A percentile compares a stretch with the other conserved stretches of the same genome.
These are phyloP conservation scores for Aspergillus sp. DNA, from an alignment of 2,329 filamentous ascomycete genomes.

Conservation along the genomic window DNA sequence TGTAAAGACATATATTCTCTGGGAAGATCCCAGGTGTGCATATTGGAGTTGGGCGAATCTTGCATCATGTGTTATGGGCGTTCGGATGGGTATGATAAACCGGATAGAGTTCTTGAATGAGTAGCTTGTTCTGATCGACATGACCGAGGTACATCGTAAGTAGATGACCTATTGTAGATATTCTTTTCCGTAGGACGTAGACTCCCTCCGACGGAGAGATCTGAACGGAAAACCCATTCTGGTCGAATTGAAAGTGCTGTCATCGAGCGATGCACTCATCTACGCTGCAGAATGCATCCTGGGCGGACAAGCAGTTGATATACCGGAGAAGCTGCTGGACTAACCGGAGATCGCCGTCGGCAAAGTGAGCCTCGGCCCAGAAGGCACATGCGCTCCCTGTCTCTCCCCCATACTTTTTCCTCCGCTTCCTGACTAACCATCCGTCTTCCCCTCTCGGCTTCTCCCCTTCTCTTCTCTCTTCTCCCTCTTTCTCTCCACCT, in stretches of 20 bases:
- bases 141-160: too few species aligned
- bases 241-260: too few species aligned
- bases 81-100: background rate
- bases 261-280: too few species aligned
- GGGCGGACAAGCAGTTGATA: too few species aligned
- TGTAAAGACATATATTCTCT: background rate
- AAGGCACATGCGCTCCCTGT: conserved; percentile 17
- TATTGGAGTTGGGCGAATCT: conserved; percentile 8
- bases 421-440: conserved; percentile 15
- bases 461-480: conserved; percentile 10
- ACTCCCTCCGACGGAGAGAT: too few species aligned
- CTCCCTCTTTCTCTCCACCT: conserved; percentile 4
- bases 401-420: conserved; percentile 9
- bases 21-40: background rate
- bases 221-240: too few species aligned
- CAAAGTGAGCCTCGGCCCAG: conserved; percentile 1
- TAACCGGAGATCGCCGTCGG: conserved; percentile 5
- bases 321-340: too few species aligned
- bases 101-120: background rate
- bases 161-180: too few species aligned
- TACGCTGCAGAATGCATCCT: too few species aligned
- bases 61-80: conserved; percentile 1
- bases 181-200: too few species aligned
- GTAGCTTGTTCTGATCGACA: too few species aligned
- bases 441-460: conserved; percentile 11